phyloP scores from a whole-genome alignment of 352 stramenopile genomes.

The Globisporangium cederbergense region DNA sequence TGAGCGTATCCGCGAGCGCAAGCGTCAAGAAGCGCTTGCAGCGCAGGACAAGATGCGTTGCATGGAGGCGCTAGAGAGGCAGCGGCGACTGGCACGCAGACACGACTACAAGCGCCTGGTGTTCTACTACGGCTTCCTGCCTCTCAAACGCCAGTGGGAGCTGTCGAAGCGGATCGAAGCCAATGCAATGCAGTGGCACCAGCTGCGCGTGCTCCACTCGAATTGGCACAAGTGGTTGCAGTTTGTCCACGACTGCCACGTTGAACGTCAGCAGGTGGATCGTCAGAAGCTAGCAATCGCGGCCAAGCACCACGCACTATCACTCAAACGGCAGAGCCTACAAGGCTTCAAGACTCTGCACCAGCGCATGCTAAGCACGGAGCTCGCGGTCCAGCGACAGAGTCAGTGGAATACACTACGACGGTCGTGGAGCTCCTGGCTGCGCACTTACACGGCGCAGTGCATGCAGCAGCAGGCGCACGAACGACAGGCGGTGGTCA shows the following conservation, averaged over 20 bases:
- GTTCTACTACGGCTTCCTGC: constrained; percentile 45
- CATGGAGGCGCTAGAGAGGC: constrained; percentile 26
- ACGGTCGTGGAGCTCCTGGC: constrained; percentile 28
- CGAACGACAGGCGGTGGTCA: constrained; percentile 6
- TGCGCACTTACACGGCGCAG: constrained; percentile 14
- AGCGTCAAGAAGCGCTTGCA: constrained; percentile 27
- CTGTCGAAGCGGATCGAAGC: constrained; percentile 25
- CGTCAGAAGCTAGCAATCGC: constrained; percentile 23
- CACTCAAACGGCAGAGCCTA: constrained; percentile 19
- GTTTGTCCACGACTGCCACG: constrained; percentile 25
- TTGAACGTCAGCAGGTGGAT: constrained; percentile 23
- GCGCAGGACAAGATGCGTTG: constrained; percentile 31
- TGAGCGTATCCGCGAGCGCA: constrained; percentile 34
- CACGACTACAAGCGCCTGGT: constrained; percentile 41
- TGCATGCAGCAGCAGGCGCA: constrained; percentile 15
- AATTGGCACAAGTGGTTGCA: constrained; percentile 39
- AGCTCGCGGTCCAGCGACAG: constrained; percentile 29
- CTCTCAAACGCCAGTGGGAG: constrained; percentile 34
- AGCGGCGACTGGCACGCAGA: constrained; percentile 23
- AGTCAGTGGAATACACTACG: constrained; percentile 30
- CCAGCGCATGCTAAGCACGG: constrained; percentile 18
- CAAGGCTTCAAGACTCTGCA: constrained; percentile 17
- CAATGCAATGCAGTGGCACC: constrained; percentile 40
- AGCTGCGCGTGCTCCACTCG: constrained; percentile 33
- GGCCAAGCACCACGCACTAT: constrained; percentile 17